phyloP scores from a whole-genome alignment of 495 filamentous ascomycete species.

The Hypoxylon lienhwacheense region DNA sequence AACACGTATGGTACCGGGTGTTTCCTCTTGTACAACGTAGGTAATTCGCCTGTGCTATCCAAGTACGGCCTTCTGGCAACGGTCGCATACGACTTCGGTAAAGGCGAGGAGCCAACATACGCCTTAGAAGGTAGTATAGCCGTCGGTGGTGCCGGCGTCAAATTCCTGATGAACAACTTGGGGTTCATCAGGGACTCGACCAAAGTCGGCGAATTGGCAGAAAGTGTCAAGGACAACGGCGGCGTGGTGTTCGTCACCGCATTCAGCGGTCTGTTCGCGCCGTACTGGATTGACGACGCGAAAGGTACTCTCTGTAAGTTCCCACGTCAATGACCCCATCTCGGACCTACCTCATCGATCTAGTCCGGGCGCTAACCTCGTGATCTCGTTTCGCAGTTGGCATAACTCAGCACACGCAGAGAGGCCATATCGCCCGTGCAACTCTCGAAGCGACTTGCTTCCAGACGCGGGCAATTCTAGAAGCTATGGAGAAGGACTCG shows the following conservation, averaged over 20 bases:
- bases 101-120: constrained; percentile 74
- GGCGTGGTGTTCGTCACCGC: constrained; percentile 94
- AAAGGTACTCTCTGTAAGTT: constrained; percentile 82
- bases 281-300: constrained; percentile 98
- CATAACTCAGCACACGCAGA: constrained; percentile 87
- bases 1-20: constrained; percentile 97
- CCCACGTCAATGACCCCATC: not conserved
- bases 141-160: constrained; percentile 86
- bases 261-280: constrained; percentile 93
- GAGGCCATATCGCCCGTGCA: constrained; percentile 89
- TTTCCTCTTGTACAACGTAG: constrained; percentile 94
- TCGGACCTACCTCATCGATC: not conserved
- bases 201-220: constrained; percentile 81
- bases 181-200: constrained; percentile 76
- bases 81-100: constrained; percentile 83
- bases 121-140: constrained; percentile 92
- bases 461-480: constrained; percentile 92
- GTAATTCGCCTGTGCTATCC: constrained; percentile 86
- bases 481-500: constrained; percentile 93
- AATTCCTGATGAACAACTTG: constrained; percentile 88
- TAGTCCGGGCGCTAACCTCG: constrained; percentile 22
- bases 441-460: constrained; percentile 94
- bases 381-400: constrained; percentile 72
- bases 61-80: constrained; percentile 86
- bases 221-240: constrained; percentile 82